phyloP scores from a whole-genome alignment of 257 asterid genomes.

The Ballota nigra region DNA sequence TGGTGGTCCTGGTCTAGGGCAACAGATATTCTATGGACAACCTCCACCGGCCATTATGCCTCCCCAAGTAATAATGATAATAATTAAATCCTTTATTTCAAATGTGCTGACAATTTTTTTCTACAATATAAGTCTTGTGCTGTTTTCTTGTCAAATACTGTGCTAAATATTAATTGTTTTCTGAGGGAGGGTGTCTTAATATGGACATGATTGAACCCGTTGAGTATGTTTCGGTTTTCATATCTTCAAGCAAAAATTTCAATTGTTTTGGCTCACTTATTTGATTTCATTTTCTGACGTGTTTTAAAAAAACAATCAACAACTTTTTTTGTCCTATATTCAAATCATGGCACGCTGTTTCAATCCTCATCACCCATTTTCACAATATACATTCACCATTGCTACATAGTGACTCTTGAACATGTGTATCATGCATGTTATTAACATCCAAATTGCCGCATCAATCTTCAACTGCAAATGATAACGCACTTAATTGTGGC shows the following conservation, averaged over 20 bases:
- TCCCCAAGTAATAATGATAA: constrained; percentile 56
- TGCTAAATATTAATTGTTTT: neutral
- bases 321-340: neutral
- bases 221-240: neutral
- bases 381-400: neutral
- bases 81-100: constrained; percentile 1
- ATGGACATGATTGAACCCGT: neutral
- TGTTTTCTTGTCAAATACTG: neutral
- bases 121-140: neutral
- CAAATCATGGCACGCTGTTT: neutral
- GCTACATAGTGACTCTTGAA: neutral
- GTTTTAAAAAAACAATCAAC: neutral
- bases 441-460: neutral
- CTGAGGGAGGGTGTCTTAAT: neutral
- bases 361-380: neutral
- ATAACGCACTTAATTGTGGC: neutral
- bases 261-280: neutral
- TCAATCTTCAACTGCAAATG: neutral
- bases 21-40: constrained; percentile 84
- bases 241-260: neutral
- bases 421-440: neutral
- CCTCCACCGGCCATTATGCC: constrained; percentile 80
- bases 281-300: neutral
- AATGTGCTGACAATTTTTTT: neutral
- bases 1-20: constrained; percentile 92